phyloP scores from a whole-genome alignment of 208 protist species.

The Leishmania guyanensis region DNA sequence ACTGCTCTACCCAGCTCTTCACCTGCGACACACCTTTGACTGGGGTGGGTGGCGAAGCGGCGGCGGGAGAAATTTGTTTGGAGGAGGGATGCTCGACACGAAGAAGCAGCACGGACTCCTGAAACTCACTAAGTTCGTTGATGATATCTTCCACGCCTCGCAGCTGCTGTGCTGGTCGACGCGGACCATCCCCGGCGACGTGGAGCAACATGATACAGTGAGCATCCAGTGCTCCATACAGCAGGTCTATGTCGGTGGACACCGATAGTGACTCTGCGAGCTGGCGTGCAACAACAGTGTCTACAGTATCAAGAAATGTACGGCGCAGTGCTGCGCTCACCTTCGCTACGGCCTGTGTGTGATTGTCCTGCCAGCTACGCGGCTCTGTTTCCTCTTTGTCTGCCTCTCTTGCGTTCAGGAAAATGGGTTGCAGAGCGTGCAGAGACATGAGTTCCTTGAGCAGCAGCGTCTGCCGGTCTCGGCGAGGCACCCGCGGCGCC shows the following conservation, averaged over 20 bases:
- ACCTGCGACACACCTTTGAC: conserved; percentile 36
- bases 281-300: conserved; percentile 26
- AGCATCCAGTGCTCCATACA: conserved; percentile 28
- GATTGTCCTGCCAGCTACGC: background rate
- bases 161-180: conserved; percentile 11
- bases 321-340: conserved; percentile 18
- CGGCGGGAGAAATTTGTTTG: background rate
- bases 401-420: background rate
- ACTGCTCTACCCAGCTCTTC: conserved; percentile 20
- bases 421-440: conserved; percentile 7
- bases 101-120: conserved; percentile 41
- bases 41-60: background rate
- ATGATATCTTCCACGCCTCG: conserved; percentile 46
- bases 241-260: conserved; percentile 29
- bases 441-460: conserved; percentile 29
- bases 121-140: conserved; percentile 55
- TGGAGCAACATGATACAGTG: conserved; percentile 38
- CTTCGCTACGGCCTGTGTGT: conserved; percentile 10
- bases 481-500: conserved; percentile 22
- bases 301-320: conserved; percentile 31
- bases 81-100: conserved; percentile 26
- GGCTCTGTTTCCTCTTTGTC: background rate
- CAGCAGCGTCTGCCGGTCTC: conserved; percentile 28
- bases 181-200: conserved; percentile 24
- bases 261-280: conserved; percentile 34